Conservation (phyloP, 2,329 filamentous ascomycete species). For the Pyrenophora graminea region DNA sequence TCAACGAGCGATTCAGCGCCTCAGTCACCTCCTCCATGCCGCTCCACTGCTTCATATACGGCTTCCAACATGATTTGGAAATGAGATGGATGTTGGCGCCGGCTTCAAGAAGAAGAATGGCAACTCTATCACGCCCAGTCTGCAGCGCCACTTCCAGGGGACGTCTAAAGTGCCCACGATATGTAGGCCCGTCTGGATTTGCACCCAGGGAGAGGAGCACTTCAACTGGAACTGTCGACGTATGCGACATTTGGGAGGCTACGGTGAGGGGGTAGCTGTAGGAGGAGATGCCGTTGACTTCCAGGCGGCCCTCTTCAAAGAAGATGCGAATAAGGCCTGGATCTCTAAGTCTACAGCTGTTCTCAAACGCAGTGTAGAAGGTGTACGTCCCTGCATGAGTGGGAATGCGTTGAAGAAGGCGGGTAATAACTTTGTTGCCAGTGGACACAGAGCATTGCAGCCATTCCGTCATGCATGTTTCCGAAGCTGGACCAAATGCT, state of each 20-base stretch:
- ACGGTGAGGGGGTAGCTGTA: background rate
- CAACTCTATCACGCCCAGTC: background rate
- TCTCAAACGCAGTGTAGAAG: background rate
- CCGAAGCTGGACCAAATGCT: background rate
- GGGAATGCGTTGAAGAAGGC: accelerated
- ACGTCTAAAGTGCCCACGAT: background rate
- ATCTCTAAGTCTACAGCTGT: background rate
- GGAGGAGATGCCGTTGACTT: background rate
- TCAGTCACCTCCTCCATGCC: too few species aligned
- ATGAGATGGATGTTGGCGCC: background rate
- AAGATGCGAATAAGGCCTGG: background rate
- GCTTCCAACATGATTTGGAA: too few species aligned
- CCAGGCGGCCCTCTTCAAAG: background rate
- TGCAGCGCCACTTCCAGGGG: background rate
- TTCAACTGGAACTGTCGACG: background rate
- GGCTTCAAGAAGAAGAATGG: background rate
- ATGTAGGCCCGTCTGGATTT: background rate
- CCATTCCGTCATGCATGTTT: background rate
- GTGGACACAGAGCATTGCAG: background rate
- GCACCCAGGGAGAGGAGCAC: background rate
- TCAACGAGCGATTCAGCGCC: too few species aligned
- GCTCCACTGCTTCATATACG: too few species aligned
- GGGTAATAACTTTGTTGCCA: background rate
- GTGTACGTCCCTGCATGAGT: background rate
- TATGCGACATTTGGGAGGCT: background rate